Percentiles rank a stretch among this genome's conserved stretches.
phyloP scores from a whole-genome alignment of 2,329 filamentous ascomycete species.

The Scolecobasidium constrictum region DNA sequence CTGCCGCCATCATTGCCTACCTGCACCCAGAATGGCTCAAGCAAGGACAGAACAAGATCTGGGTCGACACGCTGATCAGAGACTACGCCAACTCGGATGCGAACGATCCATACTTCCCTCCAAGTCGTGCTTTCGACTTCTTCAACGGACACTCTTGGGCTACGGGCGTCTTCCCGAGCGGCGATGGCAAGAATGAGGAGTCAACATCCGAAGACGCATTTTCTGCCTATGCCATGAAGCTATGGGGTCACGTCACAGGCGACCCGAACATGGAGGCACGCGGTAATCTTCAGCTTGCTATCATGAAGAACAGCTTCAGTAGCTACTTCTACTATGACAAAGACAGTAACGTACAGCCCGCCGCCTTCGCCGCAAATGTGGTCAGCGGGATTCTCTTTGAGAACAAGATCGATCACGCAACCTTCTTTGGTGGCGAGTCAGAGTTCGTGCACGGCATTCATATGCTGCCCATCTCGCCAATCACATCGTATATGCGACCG shows the following conservation, averaged over 20 bases:
- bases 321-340: slow-evolving; percentile 72
- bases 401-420: slow-evolving; percentile 77
- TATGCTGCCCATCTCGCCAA: slow-evolving; percentile 5
- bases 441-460: slow-evolving; percentile 10
- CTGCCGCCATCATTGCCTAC: slow-evolving; percentile 71
- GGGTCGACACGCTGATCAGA: slow-evolving; percentile 72
- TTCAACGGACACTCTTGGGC: slow-evolving; percentile 93
- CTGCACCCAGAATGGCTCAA: slow-evolving; percentile 65
- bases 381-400: slow-evolving; percentile 65
- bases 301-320: slow-evolving; percentile 62
- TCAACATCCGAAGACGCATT: slow-evolving; percentile 85
- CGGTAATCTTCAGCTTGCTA: slow-evolving; percentile 43
- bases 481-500: slow-evolving; percentile 40
- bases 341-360: slow-evolving; percentile 58
- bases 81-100: slow-evolving; percentile 70
- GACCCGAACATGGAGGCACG: slow-evolving; percentile 70
- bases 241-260: slow-evolving; percentile 78
- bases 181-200: slow-evolving; percentile 75
- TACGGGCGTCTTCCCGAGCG: slow-evolving; percentile 59
- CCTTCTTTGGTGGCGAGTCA: slow-evolving; percentile 8
- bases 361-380: slow-evolving; percentile 69
- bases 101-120: slow-evolving; percentile 52
- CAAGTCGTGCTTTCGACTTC: slow-evolving; percentile 83
- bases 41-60: slow-evolving; percentile 57
- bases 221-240: slow-evolving; percentile 76